These are phyloP conservation scores for Rhynchosporium graminicola DNA, from an alignment of 2,329 filamentous ascomycete species.

Conservation along the genomic window DNA sequence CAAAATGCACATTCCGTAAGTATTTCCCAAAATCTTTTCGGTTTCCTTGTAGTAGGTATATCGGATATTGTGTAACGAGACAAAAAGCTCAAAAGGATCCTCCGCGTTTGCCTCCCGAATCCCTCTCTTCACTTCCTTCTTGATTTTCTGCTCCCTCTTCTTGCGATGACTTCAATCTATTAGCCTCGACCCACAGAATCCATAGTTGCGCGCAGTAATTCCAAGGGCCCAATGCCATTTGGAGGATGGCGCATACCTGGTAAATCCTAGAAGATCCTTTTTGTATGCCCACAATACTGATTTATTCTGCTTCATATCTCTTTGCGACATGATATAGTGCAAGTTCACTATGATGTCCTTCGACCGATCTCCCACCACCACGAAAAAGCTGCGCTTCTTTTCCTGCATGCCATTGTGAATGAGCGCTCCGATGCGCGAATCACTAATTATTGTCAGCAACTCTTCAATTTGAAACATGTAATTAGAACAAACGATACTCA, in stretches of 20 bases:
- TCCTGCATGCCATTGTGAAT: slow-evolving; percentile 90
- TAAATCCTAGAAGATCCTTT: slow-evolving; percentile 93
- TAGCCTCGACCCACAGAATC: not conserved
- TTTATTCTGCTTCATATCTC: slow-evolving; percentile 93
- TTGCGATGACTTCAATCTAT: slow-evolving; percentile 72
- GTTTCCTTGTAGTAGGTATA: slow-evolving; percentile 99
- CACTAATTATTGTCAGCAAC: slow-evolving; percentile 50
- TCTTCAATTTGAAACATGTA: not conserved
- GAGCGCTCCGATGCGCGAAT: slow-evolving; percentile 86
- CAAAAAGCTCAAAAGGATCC: slow-evolving; percentile 96
- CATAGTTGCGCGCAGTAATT: not conserved
- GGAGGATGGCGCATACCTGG: slow-evolving; percentile 51
- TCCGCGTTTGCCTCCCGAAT: slow-evolving; percentile 89
- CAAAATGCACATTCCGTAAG: slow-evolving; percentile 96
- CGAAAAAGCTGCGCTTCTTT: slow-evolving; percentile 98
- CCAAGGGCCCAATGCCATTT: slow-evolving; percentile 13
- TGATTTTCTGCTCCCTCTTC: slow-evolving; percentile 98
- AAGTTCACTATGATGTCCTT: slow-evolving; percentile 97
- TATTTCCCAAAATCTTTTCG: slow-evolving; percentile 97
- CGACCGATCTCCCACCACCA: slow-evolving; percentile 88
- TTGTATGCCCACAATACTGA: slow-evolving; percentile 98
- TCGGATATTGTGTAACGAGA: slow-evolving; percentile 93
- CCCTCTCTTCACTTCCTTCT: slow-evolving; percentile 95
- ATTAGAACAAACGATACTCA: slow-evolving; percentile 16
- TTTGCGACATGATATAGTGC: slow-evolving; percentile 88